Evolutionary conservation across 176 grass and related monocot species (phyloP), one percentile per base, ranked within the genome.

Genomic region (Eleusine indica): DNA sequence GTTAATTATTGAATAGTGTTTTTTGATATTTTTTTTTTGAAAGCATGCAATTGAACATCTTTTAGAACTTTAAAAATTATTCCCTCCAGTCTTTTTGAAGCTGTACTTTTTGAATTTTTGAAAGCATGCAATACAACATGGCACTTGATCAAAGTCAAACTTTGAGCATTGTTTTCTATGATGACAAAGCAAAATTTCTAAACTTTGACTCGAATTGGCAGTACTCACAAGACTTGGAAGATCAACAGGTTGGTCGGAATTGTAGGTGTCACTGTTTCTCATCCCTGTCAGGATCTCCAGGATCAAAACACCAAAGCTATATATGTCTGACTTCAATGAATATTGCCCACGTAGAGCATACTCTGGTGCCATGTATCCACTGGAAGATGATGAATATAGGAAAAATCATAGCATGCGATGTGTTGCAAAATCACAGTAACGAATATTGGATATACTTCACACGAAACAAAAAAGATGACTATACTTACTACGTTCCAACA

Each of bases 401-500:
- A 38, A 43, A 28, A 28, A 19, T 47, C 58, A 58, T 68, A 22
- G 46, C 5, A 12, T 63, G 14, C 41, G 52, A 25, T 37, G 47
- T 71, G 18, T 12, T 76, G 15, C 2, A 58, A 16, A 16, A 74
- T 30, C 4, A 52, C 1, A 52, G 13, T 52, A 18, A 10, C 30
- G 58, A 5, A 46, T 6, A 46, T 9, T 38, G 25, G 2, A 29
- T 46, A 8, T 46, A 46, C 7, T 8, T 9, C 54, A 30, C 0
- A 57, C 6, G 16, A 14, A 66, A 28, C 0, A 9, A 52, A 52
- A 16, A 52, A 16, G 2, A 16, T 4, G 51, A 53, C 9, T 3
- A 0, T 64, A 3, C 86, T 84, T 83, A 88, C 86, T 74, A 88
- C 8, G 86, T 88, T 79, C 86, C 86, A 37, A 84, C 86, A 29